Percentiles rank a stretch among this genome's conserved stretches.
Conservation (phyloP, 129 eudicot species). For the Oenanthe sinensis region DNA sequence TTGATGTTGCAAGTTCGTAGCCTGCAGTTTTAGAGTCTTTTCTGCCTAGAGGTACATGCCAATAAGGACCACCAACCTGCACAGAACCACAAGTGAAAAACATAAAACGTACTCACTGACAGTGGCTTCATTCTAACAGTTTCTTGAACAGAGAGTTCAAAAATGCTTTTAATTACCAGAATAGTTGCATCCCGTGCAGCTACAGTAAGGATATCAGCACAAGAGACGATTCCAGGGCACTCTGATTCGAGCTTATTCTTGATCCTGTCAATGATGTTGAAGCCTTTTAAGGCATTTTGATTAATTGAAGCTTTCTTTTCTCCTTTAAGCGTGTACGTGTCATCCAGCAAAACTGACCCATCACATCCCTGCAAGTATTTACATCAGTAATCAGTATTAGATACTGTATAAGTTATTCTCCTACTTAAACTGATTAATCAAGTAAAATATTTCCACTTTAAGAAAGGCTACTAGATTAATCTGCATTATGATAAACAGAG, state of each 20-base stretch:
- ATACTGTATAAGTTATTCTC: background rate
- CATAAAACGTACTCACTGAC: background rate
- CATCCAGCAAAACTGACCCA: slow-evolving; percentile 89
- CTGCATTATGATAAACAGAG: background rate
- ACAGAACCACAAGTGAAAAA: background rate
- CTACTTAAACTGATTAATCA: background rate
- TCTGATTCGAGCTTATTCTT: slow-evolving; percentile 91
- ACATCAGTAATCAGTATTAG: background rate
- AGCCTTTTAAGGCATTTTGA: slow-evolving; percentile 66
- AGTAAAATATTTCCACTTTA: background rate
- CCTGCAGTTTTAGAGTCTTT: slow-evolving; percentile 78
- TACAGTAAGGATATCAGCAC: slow-evolving; percentile 85
- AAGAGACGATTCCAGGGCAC: slow-evolving; percentile 82
- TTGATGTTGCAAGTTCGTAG: slow-evolving; percentile 38
- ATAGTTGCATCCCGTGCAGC: slow-evolving; percentile 94
- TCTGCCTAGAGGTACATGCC: slow-evolving; percentile 86
- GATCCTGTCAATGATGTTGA: slow-evolving; percentile 69
- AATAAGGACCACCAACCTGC: slow-evolving; percentile 98
- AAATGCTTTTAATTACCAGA: slow-evolving; percentile 34
- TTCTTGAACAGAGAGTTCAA: background rate
- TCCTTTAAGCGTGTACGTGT: slow-evolving; percentile 62
- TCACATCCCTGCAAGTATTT: slow-evolving; percentile 73
- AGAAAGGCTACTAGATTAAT: slow-evolving; percentile 1
- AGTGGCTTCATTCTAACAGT: background rate
- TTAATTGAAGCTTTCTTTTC: slow-evolving; percentile 80